Evolutionary conservation across 495 filamentous ascomycete genomes (phyloP).

Genomic region (Rusavskia elegans): DNA sequence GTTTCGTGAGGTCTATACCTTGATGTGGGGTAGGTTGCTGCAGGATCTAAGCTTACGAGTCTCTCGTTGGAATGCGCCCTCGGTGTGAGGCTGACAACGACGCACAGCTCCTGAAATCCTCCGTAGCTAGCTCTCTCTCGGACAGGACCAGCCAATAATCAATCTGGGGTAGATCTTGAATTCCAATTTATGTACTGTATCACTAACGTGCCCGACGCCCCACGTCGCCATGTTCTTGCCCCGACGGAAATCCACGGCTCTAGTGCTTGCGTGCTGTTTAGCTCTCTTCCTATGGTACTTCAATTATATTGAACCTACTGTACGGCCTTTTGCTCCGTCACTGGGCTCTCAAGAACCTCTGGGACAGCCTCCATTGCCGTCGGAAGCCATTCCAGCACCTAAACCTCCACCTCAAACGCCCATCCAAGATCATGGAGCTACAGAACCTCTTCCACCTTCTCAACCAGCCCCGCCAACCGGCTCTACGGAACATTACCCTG

Average conservation of each 20-base stretch:
- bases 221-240: background rate
- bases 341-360: background rate
- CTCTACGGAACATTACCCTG: constrained; percentile 26
- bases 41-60: no score
- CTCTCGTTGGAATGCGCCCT: no score
- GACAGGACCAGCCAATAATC: no score
- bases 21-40: no score
- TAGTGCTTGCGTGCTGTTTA: background rate
- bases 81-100: no score
- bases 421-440: background rate
- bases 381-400: background rate
- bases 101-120: no score
- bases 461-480: constrained; percentile 14
- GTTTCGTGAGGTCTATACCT: no score
- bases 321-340: background rate
- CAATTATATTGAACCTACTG: background rate
- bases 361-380: background rate
- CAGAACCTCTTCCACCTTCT: constrained; percentile 15
- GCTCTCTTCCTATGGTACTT: background rate
- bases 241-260: background rate
- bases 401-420: background rate
- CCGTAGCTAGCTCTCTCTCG: no score
- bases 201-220: no score
- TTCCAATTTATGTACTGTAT: no score
- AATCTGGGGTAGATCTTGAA: no score